phyloP scores from a whole-genome alignment of 2,329 filamentous ascomycete genomes.

The Fusarium robinianum region DNA sequence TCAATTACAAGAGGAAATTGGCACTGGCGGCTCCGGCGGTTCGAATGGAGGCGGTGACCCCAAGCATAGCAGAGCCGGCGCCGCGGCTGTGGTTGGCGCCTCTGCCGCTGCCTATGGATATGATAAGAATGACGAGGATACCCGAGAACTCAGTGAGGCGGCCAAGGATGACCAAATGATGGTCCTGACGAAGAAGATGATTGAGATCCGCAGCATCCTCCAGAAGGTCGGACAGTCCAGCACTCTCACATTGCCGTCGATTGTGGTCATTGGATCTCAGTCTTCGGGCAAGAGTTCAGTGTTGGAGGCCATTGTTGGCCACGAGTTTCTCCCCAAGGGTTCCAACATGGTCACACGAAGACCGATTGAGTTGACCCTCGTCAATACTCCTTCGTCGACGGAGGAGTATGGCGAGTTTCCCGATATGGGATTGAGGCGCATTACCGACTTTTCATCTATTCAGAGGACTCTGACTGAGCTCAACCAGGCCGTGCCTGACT shows the following conservation, averaged over 20 bases:
- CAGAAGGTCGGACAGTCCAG: constrained; percentile 91
- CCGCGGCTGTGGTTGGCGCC: constrained; percentile 69
- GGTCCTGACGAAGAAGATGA: constrained; percentile 99
- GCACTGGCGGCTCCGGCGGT: constrained; percentile 55
- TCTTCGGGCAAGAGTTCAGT: constrained; percentile 99
- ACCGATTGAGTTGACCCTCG: constrained; percentile 92
- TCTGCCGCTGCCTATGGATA: constrained; percentile 81
- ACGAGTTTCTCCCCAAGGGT: constrained; percentile 98
- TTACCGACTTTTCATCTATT: constrained; percentile 89
- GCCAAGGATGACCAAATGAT: constrained; percentile 98
- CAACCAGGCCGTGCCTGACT: constrained; percentile 88
- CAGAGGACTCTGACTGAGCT: constrained; percentile 94
- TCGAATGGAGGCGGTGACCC: constrained; percentile 55
- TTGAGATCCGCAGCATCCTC: constrained; percentile 92
- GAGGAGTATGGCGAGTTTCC: constrained; percentile 97
- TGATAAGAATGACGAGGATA: constrained; percentile 68
- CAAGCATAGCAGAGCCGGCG: constrained; percentile 63
- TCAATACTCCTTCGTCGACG: constrained; percentile 87
- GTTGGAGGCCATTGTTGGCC: constrained; percentile 92
- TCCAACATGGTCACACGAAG: constrained; percentile 97
- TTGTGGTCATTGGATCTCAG: constrained; percentile 98
- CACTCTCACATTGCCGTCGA: constrained; percentile 86
- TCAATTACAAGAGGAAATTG: constrained; percentile 62
- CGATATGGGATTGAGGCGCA: constrained; percentile 83
- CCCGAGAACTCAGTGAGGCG: constrained; percentile 63